Evolutionary conservation across 257 asterid species (phyloP).

Genomic region (Solanum piurae): DNA sequence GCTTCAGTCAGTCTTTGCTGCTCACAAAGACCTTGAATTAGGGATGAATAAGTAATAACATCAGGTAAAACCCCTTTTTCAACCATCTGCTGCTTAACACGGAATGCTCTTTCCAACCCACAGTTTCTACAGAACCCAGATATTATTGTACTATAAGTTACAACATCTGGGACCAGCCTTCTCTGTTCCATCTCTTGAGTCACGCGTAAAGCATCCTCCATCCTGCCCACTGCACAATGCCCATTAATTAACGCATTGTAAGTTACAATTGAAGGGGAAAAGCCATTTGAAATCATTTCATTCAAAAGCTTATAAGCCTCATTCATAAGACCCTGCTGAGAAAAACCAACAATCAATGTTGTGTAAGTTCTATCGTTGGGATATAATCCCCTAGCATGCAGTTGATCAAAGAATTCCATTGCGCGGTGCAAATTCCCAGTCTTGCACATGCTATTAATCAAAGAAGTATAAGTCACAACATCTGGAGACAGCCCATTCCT

Average conservation of each 20-base stretch:
- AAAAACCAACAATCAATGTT: constrained; percentile 72
- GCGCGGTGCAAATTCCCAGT: constrained; percentile 58
- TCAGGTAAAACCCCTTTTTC: constrained; percentile 60
- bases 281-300: constrained; percentile 52
- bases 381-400: constrained; percentile 50
- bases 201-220: constrained; percentile 44
- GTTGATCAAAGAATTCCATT: constrained; percentile 59
- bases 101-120: constrained; percentile 62
- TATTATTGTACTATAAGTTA: constrained; percentile 66
- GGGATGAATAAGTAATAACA: constrained; percentile 61
- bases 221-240: constrained; percentile 52
- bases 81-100: constrained; percentile 53
- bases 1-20: constrained; percentile 55
- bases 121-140: constrained; percentile 49
- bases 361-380: constrained; percentile 86
- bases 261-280: constrained; percentile 63
- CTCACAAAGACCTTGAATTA: constrained; percentile 76
- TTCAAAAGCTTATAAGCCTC: constrained; percentile 50
- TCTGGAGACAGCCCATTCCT: constrained; percentile 72
- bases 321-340: constrained; percentile 61
- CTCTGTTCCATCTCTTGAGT: constrained; percentile 38
- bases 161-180: constrained; percentile 64
- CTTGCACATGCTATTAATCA: constrained; percentile 68
- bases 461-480: constrained; percentile 77
- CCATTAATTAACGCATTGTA: constrained; percentile 79